Evolutionary conservation across 768 basidiomycete genomes (phyloP).

Genomic region (Pisolithus marmoratus): DNA sequence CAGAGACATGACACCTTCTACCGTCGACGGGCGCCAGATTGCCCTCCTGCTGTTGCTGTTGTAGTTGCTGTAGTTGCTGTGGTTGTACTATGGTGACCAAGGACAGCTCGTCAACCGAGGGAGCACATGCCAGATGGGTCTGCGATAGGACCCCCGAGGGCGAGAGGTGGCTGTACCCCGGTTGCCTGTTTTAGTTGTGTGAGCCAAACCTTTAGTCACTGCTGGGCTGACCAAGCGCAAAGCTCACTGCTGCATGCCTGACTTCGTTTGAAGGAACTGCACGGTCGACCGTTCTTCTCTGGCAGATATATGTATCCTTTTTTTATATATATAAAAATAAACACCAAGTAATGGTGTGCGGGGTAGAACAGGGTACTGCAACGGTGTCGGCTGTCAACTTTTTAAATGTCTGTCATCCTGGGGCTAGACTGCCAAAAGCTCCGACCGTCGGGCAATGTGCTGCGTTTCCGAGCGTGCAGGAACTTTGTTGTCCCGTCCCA

Average conservation of each 20-base stretch:
- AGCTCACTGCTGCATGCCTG: neutral
- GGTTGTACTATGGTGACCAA: neutral
- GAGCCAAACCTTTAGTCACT: constrained; percentile 1
- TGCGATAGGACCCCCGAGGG: constrained; percentile 12
- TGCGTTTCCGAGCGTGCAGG: too few species aligned
- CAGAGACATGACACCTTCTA: constrained; percentile 43
- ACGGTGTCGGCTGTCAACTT: too few species aligned
- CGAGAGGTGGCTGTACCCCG: constrained; percentile 25
- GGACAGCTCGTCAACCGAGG: neutral
- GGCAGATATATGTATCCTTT: too few species aligned
- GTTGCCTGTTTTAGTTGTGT: constrained; percentile 20
- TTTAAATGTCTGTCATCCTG: too few species aligned
- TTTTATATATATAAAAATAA: too few species aligned
- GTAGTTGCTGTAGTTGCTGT: too few species aligned
- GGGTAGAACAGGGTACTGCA: too few species aligned
- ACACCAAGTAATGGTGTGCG: too few species aligned
- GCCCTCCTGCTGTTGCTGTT: neutral
- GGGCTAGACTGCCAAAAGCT: too few species aligned
- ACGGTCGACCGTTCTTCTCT: neutral
- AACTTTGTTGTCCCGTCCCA: too few species aligned
- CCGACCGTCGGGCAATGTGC: too few species aligned
- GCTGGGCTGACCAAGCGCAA: too few species aligned
- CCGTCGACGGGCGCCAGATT: neutral
- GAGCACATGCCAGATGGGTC: constrained; percentile 1
- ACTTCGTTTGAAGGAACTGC: neutral